Evolutionary conservation across 2,329 filamentous ascomycete genomes (phyloP), one percentile per base, ranked within the genome.

Genomic region (Colletotrichum siamense): DNA sequence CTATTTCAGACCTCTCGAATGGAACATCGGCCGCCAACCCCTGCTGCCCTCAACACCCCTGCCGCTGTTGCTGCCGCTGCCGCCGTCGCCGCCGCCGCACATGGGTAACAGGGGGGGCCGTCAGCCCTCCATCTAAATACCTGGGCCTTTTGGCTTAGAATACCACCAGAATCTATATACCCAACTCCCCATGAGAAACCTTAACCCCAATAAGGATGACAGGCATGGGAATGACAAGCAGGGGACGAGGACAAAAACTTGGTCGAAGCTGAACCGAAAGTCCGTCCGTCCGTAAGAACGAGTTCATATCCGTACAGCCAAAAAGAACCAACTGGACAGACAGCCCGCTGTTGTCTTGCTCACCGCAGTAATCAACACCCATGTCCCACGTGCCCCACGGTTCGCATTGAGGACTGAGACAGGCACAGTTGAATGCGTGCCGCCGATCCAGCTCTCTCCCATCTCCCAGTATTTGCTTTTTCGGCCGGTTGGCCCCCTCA

Each of bases 1-100:
- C 70, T 73, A 69, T 76, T 76, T 76, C 49, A 22, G 70, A 76
- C 63, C 57, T 69, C 30, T 22, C 13, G 32, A 72, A 73, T 65
- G 64, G 30, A 61, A 69, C 73, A 57, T 76, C 66, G 32, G 39
- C 57, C 15, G 24, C 12, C 52, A 61, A 34, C 32, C 30, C 69
- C 9, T 22, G 32, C 44, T 24, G 34, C 55, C 34, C 18, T 55
- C 32, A 39, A 8, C 32, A 32, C 36, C 69, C 69, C 69, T 44
- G 34, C 36, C 22, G n/a, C 34, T 63, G 69, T 28, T 26, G 22
- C 22, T 24, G 55, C 55, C 26, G 22, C 22, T 24, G 57, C 26
- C 26, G 57, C 26, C 18, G 26, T 18, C 28, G 16, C 30, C 30
- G 59, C 28, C 30, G 26, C 65, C 59, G 52, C 69, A 72, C 62